Percentiles rank a stretch among this genome's conserved stretches.
These are phyloP conservation scores for Asterionellopsis glacialis DNA, from an alignment of 108 stramenopile genomes.

Conservation along the genomic window DNA sequence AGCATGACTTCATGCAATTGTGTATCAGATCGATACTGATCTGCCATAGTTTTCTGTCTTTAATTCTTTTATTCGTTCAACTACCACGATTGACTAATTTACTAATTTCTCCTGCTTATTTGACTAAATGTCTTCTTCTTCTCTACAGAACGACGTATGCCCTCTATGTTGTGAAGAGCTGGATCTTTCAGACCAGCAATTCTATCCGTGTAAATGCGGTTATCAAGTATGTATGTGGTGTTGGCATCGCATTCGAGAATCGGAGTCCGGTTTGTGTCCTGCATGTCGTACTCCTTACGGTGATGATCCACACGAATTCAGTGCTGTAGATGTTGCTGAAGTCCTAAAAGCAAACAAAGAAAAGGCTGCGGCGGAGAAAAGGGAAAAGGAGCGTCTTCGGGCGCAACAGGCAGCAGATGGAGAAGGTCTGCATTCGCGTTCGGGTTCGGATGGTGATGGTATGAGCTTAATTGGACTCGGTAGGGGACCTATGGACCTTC, in stretches of 20 bases:
- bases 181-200: slow-evolving; percentile 94
- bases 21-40: too few relatives aligned
- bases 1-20: too few relatives aligned
- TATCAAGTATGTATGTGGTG: slow-evolving; percentile 99
- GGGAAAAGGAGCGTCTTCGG: slow-evolving; percentile 62
- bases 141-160: slow-evolving; percentile 38
- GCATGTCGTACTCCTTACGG: slow-evolving; percentile 96
- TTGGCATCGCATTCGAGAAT: slow-evolving; percentile 97
- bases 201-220: slow-evolving; percentile 98
- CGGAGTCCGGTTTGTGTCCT: slow-evolving; percentile 93
- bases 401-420: slow-evolving; percentile 25
- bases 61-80: too few relatives aligned
- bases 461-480: not conserved
- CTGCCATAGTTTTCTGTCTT: too few relatives aligned
- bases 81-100: too few relatives aligned
- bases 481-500: not conserved
- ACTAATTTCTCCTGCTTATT: too few relatives aligned
- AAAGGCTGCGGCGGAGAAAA: slow-evolving; percentile 76
- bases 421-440: slow-evolving; percentile 8
- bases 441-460: slow-evolving; percentile 39
- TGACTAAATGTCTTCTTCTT: too few relatives aligned
- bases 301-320: slow-evolving; percentile 96
- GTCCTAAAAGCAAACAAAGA: slow-evolving; percentile 87
- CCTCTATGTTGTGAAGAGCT: slow-evolving; percentile 97
- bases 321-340: slow-evolving; percentile 91